Conservation (phyloP, 2,329 filamentous ascomycete species). For the Pseudocercospora ulei region DNA sequence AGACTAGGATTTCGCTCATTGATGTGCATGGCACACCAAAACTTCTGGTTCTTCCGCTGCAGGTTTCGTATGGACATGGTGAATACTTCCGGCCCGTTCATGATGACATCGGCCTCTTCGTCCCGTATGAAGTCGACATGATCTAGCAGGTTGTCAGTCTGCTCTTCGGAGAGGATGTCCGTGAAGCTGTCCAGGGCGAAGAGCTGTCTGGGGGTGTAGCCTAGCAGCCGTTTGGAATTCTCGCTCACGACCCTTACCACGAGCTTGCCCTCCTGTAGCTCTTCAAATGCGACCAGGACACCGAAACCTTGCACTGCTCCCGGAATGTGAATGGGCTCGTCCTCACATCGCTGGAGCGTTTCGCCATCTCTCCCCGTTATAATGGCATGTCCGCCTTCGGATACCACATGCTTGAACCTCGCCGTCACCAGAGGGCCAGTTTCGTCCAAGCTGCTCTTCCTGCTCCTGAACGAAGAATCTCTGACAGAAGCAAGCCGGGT, state of each 20-base stretch:
- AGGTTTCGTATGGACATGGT: slow-evolving; percentile 60
- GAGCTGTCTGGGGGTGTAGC: slow-evolving; percentile 64
- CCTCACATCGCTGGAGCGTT: slow-evolving; percentile 69
- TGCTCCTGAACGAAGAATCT: slow-evolving; percentile 33
- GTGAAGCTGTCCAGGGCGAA: slow-evolving; percentile 67
- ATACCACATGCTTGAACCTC: slow-evolving; percentile 68
- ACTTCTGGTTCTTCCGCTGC: slow-evolving; percentile 50
- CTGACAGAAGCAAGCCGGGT: slow-evolving; percentile 27
- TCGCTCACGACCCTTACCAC: slow-evolving; percentile 67
- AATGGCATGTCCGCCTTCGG: slow-evolving; percentile 67
- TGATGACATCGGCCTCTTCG: slow-evolving; percentile 62
- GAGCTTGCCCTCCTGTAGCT: slow-evolving; percentile 58
- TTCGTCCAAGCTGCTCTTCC: slow-evolving; percentile 37
- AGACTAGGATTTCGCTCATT: slow-evolving; percentile 58
- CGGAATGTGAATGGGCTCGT: slow-evolving; percentile 82
- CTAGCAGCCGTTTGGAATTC: slow-evolving; percentile 65
- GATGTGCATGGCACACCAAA: slow-evolving; percentile 83
- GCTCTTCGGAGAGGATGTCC: slow-evolving; percentile 75
- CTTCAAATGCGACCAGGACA: slow-evolving; percentile 61
- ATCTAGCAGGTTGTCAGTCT: slow-evolving; percentile 71
- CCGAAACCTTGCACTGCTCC: slow-evolving; percentile 76
- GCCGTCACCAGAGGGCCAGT: slow-evolving; percentile 51
- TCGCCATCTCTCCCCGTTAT: slow-evolving; percentile 68
- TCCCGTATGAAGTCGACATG: slow-evolving; percentile 82
- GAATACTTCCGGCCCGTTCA: slow-evolving; percentile 78